These are phyloP conservation scores for Nothomitra cinnamomea DNA, from an alignment of 2,329 filamentous ascomycete genomes.

Conservation along the genomic window DNA sequence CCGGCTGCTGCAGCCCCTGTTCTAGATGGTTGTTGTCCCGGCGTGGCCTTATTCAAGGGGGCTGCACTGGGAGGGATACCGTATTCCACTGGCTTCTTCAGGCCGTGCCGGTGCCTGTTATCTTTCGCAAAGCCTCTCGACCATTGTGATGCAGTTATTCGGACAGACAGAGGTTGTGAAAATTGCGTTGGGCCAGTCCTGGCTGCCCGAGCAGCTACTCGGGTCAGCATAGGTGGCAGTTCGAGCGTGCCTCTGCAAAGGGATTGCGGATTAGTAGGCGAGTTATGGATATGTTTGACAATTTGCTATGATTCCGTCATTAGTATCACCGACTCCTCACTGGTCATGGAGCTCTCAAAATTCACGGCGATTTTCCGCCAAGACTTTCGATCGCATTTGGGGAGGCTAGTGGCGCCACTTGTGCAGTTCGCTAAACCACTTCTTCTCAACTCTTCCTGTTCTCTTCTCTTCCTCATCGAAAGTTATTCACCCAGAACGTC, in stretches of 20 bases:
- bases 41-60: not conserved
- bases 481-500: conserved; percentile 36
- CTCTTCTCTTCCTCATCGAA: conserved; percentile 19
- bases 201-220: not conserved
- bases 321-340: not conserved
- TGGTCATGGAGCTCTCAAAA: not conserved
- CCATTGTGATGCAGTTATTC: conserved; percentile 23
- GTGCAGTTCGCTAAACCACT: not conserved
- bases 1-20: not conserved
- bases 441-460: not conserved
- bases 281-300: no score
- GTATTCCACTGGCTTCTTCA: not conserved
- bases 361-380: not conserved
- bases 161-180: not conserved
- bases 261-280: no score
- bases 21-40: not conserved
- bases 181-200: not conserved
- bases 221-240: not conserved
- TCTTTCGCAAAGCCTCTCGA: conserved; percentile 27
- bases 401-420: not conserved
- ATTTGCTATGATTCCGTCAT: not conserved
- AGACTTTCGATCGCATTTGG: not conserved
- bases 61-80: not conserved
- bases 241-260: not conserved
- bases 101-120: conserved; percentile 12